These are phyloP conservation scores for Xylariaceae sp. DNA, from an alignment of 2,329 filamentous ascomycete genomes.

Conservation along the genomic window DNA sequence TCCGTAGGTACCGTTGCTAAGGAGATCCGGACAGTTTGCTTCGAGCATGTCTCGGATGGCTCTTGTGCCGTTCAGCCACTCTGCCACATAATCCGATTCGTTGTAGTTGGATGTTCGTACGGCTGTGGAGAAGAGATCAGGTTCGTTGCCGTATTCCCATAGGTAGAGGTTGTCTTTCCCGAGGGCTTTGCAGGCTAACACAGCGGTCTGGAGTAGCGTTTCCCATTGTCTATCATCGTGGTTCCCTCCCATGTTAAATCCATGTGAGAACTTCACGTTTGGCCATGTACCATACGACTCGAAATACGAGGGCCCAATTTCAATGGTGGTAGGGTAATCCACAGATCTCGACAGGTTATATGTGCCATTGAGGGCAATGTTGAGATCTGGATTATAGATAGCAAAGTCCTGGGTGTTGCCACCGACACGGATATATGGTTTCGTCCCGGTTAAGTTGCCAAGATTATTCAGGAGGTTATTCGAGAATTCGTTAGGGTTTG, in stretches of 20 bases:
- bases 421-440: slow-evolving; percentile 64
- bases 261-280: slow-evolving; percentile 59
- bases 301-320: slow-evolving; percentile 64
- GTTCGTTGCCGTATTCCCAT: slow-evolving; percentile 69
- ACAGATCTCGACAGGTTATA: slow-evolving; percentile 51
- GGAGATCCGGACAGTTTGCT: slow-evolving; percentile 54
- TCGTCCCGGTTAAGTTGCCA: slow-evolving; percentile 54
- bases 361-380: slow-evolving; percentile 54
- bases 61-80: slow-evolving; percentile 60
- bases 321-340: slow-evolving; percentile 64
- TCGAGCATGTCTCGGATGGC: slow-evolving; percentile 50
- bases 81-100: slow-evolving; percentile 56
- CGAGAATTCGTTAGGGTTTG: slow-evolving; percentile 61
- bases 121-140: slow-evolving; percentile 60
- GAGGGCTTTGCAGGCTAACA: slow-evolving; percentile 60
- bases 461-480: slow-evolving; percentile 62
- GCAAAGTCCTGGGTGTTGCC: slow-evolving; percentile 71
- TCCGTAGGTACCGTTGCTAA: slow-evolving; percentile 44
- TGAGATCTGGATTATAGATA: slow-evolving; percentile 58
- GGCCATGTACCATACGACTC: slow-evolving; percentile 64
- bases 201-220: slow-evolving; percentile 56
- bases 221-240: slow-evolving; percentile 50
- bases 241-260: slow-evolving; percentile 62
- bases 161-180: slow-evolving; percentile 51
- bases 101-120: slow-evolving; percentile 57